Conservation (phyloP, 192 early-diverging fungal genomes). For the Coemansia sp. region DNA sequence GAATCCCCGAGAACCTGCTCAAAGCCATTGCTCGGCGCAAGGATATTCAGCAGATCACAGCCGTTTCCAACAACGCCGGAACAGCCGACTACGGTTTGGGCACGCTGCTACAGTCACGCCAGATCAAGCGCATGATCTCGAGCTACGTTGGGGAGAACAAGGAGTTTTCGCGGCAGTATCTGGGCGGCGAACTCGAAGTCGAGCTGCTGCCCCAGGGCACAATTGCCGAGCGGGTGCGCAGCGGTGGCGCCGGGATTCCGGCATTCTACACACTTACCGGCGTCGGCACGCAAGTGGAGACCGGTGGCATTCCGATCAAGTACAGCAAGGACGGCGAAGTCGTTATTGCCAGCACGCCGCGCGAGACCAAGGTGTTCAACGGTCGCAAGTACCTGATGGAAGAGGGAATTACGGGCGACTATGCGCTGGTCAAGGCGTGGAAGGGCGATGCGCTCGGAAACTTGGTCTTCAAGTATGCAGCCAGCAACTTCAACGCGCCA, state of each 20-base stretch:
- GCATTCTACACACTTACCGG: conserved; percentile 70
- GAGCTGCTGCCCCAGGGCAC: conserved; percentile 76
- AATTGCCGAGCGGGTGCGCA: conserved; percentile 70
- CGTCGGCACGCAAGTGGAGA: conserved; percentile 65
- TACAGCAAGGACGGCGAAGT: conserved; percentile 52
- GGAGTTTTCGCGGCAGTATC: conserved; percentile 76
- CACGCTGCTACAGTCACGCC: conserved; percentile 58
- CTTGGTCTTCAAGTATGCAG: conserved; percentile 65
- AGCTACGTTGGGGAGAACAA: conserved; percentile 78
- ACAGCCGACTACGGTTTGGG: conserved; percentile 70
- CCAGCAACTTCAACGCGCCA: conserved; percentile 74
- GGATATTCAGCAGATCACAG: conserved; percentile 62
- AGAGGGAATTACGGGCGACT: conserved; percentile 71
- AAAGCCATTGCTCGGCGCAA: conserved; percentile 58
- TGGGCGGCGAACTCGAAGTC: conserved; percentile 75
- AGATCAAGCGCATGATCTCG: conserved; percentile 78
- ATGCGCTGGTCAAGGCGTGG: conserved; percentile 78
- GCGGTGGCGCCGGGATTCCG: conserved; percentile 68
- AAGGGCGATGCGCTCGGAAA: conserved; percentile 78
- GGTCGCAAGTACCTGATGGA: conserved; percentile 72
- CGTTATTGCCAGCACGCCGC: conserved; percentile 56
- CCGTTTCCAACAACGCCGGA: conserved; percentile 77
- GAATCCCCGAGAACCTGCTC: conserved; percentile 76
- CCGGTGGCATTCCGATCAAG: conserved; percentile 71
- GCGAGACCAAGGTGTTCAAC: conserved; percentile 65